Evolutionary conservation across 129 eudicot species (phyloP), one percentile per base, ranked within the genome.

Genomic region (Dittrichia graveolens): DNA sequence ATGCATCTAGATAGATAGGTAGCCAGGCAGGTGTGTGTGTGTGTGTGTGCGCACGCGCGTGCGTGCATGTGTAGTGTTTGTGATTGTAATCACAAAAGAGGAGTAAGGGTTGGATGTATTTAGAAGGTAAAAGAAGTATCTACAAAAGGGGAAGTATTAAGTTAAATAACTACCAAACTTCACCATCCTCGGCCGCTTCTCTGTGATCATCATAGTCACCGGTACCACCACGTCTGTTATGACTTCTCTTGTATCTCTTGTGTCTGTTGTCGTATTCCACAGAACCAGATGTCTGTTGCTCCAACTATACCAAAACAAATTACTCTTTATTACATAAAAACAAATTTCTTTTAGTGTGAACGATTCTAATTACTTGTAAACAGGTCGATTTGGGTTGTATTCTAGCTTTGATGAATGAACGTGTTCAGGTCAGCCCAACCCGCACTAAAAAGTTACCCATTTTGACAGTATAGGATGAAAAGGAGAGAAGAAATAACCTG

Each of bases 181-280:
- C 96, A 8, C 85, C 84, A 71, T 82, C 90, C 73, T 85, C 85
- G n/a, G 83, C 82, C 47, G 83, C 82, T 53, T 81, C 89, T 80
- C 72, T 85, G 34, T 78, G 92, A 66, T 91, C 96, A 46, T 86
- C 88, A 48, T 77, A 39, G 52, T 85, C 84, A 46, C 31, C 31
- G 1, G 31, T 24, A 24, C 31, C 31, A 24, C 69, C 75, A 46
- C 71, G 83, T 73, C 86, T 76, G 40, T 81, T 92, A 63, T 81
- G 87, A 50, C 84, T 73, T 66, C 67, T 82, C 54, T 87, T 24
- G 31, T 24, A 24, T 24, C 31, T 24, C 31, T 24, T 24, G 31
- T 24, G 31, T 24, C 31, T 24, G 31, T 24, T 24, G 31, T 24
- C 96, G 66, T 83, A 77, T 54, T 85, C 90, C 12, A 79, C 78